Conservation (phyloP, 192 early-diverging fungal species). For the Dissophora ornata region DNA sequence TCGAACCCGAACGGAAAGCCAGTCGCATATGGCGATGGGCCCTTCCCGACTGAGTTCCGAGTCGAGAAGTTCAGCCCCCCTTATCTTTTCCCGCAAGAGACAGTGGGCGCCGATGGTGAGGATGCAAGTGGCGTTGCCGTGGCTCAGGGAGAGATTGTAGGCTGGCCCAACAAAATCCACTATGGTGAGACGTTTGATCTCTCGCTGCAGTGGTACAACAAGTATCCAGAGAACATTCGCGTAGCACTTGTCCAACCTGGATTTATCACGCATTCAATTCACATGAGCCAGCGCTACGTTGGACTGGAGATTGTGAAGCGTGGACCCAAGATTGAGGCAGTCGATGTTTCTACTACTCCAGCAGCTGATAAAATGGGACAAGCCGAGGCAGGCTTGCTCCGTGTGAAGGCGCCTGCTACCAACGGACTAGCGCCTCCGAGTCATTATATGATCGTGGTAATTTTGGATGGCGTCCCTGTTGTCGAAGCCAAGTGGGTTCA, state of each 20-base stretch:
- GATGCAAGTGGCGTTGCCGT: slow-evolving; percentile 1
- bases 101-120: no score
- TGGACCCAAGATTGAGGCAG: slow-evolving; percentile 1
- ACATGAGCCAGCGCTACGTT: slow-evolving; percentile 66
- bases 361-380: neutral
- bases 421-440: slow-evolving; percentile 39
- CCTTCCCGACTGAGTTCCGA: slow-evolving; percentile 61
- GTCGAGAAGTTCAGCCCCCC: slow-evolving; percentile 66
- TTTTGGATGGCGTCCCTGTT: slow-evolving; percentile 45
- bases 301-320: slow-evolving; percentile 37
- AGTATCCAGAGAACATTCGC: slow-evolving; percentile 33
- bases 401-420: slow-evolving; percentile 40
- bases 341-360: no score
- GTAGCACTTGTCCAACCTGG: slow-evolving; percentile 61
- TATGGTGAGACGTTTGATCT: slow-evolving; percentile 42
- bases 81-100: slow-evolving; percentile 56
- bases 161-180: slow-evolving; percentile 23
- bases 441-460: slow-evolving; percentile 44
- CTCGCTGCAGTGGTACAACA: slow-evolving; percentile 24
- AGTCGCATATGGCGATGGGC: slow-evolving; percentile 31
- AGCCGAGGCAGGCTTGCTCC: slow-evolving; percentile 17
- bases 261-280: slow-evolving; percentile 64
- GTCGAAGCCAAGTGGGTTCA: slow-evolving; percentile 49
- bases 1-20: slow-evolving; percentile 53
- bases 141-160: slow-evolving; percentile 37